Evolutionary conservation across 2,329 filamentous ascomycete genomes (phyloP), one percentile per base, ranked within the genome.

Genomic region (Calonectria ilicicola): DNA sequence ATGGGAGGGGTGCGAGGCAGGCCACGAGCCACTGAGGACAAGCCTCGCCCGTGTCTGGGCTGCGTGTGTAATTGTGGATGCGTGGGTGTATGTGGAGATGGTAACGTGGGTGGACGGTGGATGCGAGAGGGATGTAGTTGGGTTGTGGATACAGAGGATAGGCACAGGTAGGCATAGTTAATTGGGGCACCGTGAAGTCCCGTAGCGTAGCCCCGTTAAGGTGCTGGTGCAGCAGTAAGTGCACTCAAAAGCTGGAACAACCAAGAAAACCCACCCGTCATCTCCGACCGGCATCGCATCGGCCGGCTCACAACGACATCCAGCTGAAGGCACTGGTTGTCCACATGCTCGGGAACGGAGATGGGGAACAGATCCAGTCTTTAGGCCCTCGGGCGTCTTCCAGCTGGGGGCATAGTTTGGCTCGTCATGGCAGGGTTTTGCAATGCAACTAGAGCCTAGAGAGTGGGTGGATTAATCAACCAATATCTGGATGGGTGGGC

Each of bases 261-360:
- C 21, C 17, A 42, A 44, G 44, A 32, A 51, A 62, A 62, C 53
- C 74, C 77, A 78, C 72, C 58, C 75, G 72, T 78, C 76, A 76
- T 77, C 72, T 78, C 77, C 76, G 77, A 77, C 70, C 58, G 72
- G 68, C 68, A 78, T 73, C 70, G 74, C 68, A 58, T 68, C 70
- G 70, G 69, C 64, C 17, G 35, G 32, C 53, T 38, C 53, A 38
- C 32, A 21, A 58, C 4, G 14, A 58, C 32, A 38, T 58, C 53
- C 53, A 32, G 53, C 53, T 38, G 32, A 58, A 58, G 29, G 32
- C 19, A 32, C 32, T 58, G 53, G 27, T 38, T 58, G 53, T 26
- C 53, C 53, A 58, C 53, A 58, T 38, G 53, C 12, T 58, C 53
- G 53, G 64, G 35, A 26, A 66, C 44, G 64, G 23, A 66, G 63